These are phyloP conservation scores for Aspergillus sclerotioniger DNA, from an alignment of 495 filamentous ascomycete genomes.

Conservation along the genomic window DNA sequence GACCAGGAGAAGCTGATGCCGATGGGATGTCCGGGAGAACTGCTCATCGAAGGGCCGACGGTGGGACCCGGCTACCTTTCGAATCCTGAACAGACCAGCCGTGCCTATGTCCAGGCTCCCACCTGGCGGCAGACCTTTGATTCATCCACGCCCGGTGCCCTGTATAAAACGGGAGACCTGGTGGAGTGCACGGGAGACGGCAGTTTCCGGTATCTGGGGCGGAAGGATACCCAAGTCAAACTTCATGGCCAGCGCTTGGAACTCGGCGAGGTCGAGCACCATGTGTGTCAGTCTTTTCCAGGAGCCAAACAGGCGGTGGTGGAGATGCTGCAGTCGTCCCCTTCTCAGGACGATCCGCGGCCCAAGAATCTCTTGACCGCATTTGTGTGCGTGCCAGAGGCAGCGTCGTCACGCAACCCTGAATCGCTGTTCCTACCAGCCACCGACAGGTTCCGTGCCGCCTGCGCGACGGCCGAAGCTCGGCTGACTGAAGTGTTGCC, in stretches of 20 bases:
- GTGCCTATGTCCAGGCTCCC: slow-evolving; percentile 36
- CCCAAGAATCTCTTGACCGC: not conserved
- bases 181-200: slow-evolving; percentile 16
- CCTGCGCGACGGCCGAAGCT: not conserved
- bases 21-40: slow-evolving; percentile 49
- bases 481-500: slow-evolving; percentile 15
- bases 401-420: not conserved
- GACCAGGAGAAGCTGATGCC: slow-evolving; percentile 47
- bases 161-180: slow-evolving; percentile 32
- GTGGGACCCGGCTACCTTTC: slow-evolving; percentile 49
- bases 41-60: slow-evolving; percentile 49
- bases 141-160: not conserved
- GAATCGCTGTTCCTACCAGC: not conserved
- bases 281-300: slow-evolving; percentile 24
- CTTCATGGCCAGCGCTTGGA: slow-evolving; percentile 41
- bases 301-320: slow-evolving; percentile 14
- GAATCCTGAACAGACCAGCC: slow-evolving; percentile 40
- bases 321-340: slow-evolving; percentile 37
- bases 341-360: slow-evolving; percentile 1
- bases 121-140: not conserved
- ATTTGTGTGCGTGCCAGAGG: not conserved
- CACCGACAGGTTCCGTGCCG: not conserved
- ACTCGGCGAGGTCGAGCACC: slow-evolving; percentile 36
- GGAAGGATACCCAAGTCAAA: slow-evolving; percentile 36
- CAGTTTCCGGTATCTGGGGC: slow-evolving; percentile 18